Base-by-base conservation (phyloP, 1,284 basidiomycete genomes). In the Clitocybe nebularis region DNA sequence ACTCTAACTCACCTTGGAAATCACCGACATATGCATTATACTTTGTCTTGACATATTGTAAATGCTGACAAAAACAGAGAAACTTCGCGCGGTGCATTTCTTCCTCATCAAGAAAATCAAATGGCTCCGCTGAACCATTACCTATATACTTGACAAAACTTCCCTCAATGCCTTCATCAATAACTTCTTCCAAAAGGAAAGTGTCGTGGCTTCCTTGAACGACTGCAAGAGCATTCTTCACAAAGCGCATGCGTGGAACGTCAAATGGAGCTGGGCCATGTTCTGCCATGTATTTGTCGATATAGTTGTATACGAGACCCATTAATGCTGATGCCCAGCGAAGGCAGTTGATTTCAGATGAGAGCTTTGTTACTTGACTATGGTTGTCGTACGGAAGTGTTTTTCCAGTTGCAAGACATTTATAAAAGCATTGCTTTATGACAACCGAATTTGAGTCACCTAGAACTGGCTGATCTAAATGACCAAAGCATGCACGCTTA, bases 111-210 rank as follows among this genome's bases (percentile, higher is more conserved):
- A 19, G 20, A 13, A 44, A 26, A 4, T 14, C 14, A n/a, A 46
- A 20, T 9, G 49, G 51, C 0, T 39, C 23, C 0, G 40, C 34
- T 21, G 49, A 47, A 3, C 45, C 43, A 29, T 65, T 65, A 39
- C 58, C 51, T 11, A 65, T 50, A 41, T 56, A 65, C 41, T 65
- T 65, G 3, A 44, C 17, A 36, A 63, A 63, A 0, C 33, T 11
- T 0, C 54, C 54, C 5, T 55, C 45, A 4, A 11, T 25, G 4
- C 13, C 30, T 0, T 22, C 6, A 7, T 36, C 8, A 24, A 62
- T 58, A 11, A 46, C n/a, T 29, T 61, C 56, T 36, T 64, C 59
- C 9, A 58, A 17, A 2, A 64, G 42, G 29, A 50, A 59, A 5
- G 44, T 33, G 4, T 41, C 32, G 1, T 24, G 17, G n/a, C 41